Evolutionary conservation across 345 rosid species (phyloP).

Genomic region (Pugionium dolabratum): DNA sequence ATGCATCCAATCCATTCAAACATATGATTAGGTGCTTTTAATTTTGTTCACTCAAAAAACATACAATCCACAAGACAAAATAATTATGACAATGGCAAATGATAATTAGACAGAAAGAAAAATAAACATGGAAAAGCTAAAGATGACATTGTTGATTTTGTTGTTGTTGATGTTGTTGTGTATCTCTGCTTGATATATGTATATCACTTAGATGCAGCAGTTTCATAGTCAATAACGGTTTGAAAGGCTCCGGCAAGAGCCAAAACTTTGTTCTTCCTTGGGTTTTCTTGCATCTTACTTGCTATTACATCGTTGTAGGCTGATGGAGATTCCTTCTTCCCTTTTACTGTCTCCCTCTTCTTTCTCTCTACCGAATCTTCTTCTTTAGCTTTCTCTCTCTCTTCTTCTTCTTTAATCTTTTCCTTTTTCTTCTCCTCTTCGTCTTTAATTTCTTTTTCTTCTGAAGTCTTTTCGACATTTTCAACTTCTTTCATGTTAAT

Average conservation of each 20-base stretch:
- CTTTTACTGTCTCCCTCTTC: slow-evolving; percentile 37
- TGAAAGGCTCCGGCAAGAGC: slow-evolving; percentile 92
- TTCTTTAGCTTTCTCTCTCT: slow-evolving; percentile 28
- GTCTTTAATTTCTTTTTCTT: slow-evolving; percentile 3
- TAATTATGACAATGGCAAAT: slow-evolving; percentile 27
- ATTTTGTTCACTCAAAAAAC: slow-evolving; percentile 36
- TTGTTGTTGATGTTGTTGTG: slow-evolving; percentile 8
- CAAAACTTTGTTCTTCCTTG: slow-evolving; percentile 78
- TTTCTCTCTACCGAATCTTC: slow-evolving; percentile 20
- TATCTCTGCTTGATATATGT: slow-evolving; percentile 4
- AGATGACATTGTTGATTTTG: neutral
- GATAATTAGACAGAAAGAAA: slow-evolving; percentile 3
- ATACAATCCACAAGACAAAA: slow-evolving; percentile 33
- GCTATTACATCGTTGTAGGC: slow-evolving; percentile 84
- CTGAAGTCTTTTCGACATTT: slow-evolving; percentile 9
- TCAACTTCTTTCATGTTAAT: slow-evolving; percentile 24
- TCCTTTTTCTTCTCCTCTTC: neutral
- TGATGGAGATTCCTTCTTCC: slow-evolving; percentile 62
- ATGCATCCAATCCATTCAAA: slow-evolving; percentile 33
- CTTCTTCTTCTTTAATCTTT: slow-evolving; percentile 36
- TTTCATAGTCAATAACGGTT: slow-evolving; percentile 82
- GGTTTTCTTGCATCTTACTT: slow-evolving; percentile 59
- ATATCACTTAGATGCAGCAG: slow-evolving; percentile 51
- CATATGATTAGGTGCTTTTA: slow-evolving; percentile 27
- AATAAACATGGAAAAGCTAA: slow-evolving; percentile 22